Percentiles rank a stretch among this genome's conserved stretches.
These are phyloP conservation scores for Psophocarpus tetragonolobus DNA, from an alignment of 306 rosid genomes.

Conservation along the genomic window DNA sequence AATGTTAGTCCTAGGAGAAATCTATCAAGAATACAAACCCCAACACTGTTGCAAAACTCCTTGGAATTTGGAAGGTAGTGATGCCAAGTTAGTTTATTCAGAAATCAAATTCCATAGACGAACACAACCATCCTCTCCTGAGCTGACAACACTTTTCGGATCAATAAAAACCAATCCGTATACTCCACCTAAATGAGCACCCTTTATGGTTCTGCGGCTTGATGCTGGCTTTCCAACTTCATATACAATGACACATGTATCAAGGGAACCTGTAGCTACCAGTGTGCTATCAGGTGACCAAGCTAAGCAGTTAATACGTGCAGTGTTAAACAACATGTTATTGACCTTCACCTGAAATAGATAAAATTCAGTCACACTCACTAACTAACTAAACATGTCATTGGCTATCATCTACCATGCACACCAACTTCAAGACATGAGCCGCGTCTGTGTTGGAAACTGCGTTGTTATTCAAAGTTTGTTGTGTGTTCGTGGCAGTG, in stretches of 20 bases:
- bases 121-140: conserved; percentile 93
- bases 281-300: conserved; percentile 92
- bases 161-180: conserved; percentile 80
- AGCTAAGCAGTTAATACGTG: conserved; percentile 88
- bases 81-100: conserved; percentile 36
- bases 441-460: not conserved
- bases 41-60: not conserved
- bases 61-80: conserved; percentile 36
- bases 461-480: not conserved
- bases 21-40: conserved; percentile 9
- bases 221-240: conserved; percentile 90
- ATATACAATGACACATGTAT: conserved; percentile 79
- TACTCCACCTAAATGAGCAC: conserved; percentile 95
- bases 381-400: conserved; percentile 4
- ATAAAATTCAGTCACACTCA: conserved; percentile 31
- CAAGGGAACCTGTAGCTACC: conserved; percentile 95
- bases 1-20: not conserved
- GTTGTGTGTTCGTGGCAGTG: conserved; percentile 13
- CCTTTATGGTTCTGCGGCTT: conserved; percentile 78
- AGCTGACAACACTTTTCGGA: conserved; percentile 65
- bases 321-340: conserved; percentile 88
- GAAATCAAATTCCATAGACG: conserved; percentile 78
- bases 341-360: conserved; percentile 81
- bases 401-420: not conserved
- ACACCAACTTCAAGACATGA: not conserved